phyloP scores from a whole-genome alignment of 2,329 filamentous ascomycete species.

The Ceratocystis harringtonii region DNA sequence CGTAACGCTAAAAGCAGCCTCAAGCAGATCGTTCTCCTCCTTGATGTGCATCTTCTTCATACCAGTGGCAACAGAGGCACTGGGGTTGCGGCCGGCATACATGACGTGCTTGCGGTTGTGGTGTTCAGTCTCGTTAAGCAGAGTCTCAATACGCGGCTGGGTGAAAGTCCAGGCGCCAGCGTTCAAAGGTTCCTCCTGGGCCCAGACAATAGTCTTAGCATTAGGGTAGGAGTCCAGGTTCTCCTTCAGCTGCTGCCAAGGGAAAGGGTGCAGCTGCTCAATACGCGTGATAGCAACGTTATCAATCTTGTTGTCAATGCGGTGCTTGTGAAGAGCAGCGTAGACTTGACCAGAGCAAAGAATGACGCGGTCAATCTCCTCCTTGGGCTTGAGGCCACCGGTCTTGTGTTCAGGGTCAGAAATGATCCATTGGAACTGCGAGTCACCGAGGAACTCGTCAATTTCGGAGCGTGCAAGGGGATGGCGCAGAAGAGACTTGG shows the following conservation, averaged over 20 bases:
- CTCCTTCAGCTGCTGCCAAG: slow-evolving; percentile 90
- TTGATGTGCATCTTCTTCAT: slow-evolving; percentile 76
- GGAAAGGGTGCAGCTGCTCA: slow-evolving; percentile 97
- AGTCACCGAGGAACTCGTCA: slow-evolving; percentile 80
- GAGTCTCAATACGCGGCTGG: slow-evolving; percentile 93
- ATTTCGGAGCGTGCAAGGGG: slow-evolving; percentile 78
- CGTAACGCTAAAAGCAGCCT: slow-evolving; percentile 47
- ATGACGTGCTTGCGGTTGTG: slow-evolving; percentile 92
- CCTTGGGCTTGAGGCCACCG: slow-evolving; percentile 57
- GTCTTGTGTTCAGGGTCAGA: slow-evolving; percentile 71
- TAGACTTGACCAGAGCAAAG: slow-evolving; percentile 94
- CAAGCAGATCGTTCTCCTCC: slow-evolving; percentile 77
- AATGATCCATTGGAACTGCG: slow-evolving; percentile 95
- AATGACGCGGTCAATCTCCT: slow-evolving; percentile 86
- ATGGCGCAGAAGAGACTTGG: slow-evolving; percentile 88
- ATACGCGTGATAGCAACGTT: slow-evolving; percentile 89
- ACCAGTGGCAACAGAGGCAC: slow-evolving; percentile 85
- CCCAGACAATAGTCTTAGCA: slow-evolving; percentile 93
- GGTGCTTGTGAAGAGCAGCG: slow-evolving; percentile 78
- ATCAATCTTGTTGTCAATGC: slow-evolving; percentile 69
- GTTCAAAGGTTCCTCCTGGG: slow-evolving; percentile 94
- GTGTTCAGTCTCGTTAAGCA: slow-evolving; percentile 82
- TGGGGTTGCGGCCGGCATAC: slow-evolving; percentile 89
- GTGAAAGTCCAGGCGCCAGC: slow-evolving; percentile 93
- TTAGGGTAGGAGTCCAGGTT: slow-evolving; percentile 96